These are phyloP conservation scores for Schwanniomyces occidentalis DNA, from an alignment of 805 yeast species.

Conservation along the genomic window DNA sequence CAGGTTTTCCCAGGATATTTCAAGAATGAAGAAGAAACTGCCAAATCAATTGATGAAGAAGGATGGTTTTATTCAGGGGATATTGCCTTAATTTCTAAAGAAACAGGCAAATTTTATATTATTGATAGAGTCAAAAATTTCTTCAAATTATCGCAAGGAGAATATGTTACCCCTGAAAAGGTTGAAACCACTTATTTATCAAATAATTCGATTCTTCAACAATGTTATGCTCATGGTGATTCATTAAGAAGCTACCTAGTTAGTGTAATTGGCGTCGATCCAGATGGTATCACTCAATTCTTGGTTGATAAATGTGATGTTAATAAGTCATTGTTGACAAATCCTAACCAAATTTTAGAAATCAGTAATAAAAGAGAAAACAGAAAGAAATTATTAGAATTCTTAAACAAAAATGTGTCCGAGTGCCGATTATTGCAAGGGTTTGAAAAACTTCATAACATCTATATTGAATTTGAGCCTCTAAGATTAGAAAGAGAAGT, in stretches of 20 bases:
- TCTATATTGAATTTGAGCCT: constrained; percentile 28
- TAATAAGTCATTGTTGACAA: not conserved
- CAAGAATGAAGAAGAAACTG: constrained; percentile 57
- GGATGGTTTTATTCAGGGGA: constrained; percentile 69
- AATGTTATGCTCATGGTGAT: constrained; percentile 65
- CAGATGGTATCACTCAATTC: constrained; percentile 24
- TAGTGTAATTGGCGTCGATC: constrained; percentile 63
- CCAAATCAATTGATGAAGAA: constrained; percentile 49
- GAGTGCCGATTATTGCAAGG: constrained; percentile 27
- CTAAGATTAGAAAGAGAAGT: constrained; percentile 55
- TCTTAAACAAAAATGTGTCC: constrained; percentile 21
- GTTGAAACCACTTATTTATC: constrained; percentile 65
- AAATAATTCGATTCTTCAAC: constrained; percentile 48
- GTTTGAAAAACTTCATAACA: constrained; percentile 32
- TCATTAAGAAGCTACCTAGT: constrained; percentile 56
- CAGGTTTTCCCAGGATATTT: constrained; percentile 58
- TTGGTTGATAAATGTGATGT: constrained; percentile 1
- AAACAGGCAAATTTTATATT: constrained; percentile 55
- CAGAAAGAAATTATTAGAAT: constrained; percentile 20
- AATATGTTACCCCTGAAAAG: constrained; percentile 73
- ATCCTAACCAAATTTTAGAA: not conserved
- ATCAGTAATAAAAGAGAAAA: constrained; percentile 7
- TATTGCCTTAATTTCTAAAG: constrained; percentile 51
- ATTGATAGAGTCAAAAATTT: constrained; percentile 79
- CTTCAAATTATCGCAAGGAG: constrained; percentile 58